Evolutionary conservation across 306 rosid species (phyloP).

Genomic region (Rosa rugosa): DNA sequence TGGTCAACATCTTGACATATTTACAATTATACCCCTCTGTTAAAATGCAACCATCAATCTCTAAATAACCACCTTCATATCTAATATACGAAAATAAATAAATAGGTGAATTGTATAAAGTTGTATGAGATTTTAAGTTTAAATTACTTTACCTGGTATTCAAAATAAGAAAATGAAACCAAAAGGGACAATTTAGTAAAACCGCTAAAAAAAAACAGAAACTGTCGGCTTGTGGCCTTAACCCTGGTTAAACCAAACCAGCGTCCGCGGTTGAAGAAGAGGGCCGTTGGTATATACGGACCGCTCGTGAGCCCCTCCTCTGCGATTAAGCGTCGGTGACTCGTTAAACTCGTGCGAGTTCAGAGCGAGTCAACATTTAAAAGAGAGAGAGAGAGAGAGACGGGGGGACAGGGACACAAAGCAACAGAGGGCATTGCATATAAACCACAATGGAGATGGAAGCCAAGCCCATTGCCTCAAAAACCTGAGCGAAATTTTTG

Average conservation of each 20-base stretch:
- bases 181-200: slow-evolving; percentile 26
- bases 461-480: slow-evolving; percentile 28
- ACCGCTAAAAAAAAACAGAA: background rate
- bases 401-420: too few relatives aligned
- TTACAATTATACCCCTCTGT: background rate
- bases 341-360: slow-evolving; percentile 67
- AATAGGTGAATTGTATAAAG: too few relatives aligned
- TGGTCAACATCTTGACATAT: background rate
- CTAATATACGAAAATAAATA: too few relatives aligned
- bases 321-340: slow-evolving; percentile 88
- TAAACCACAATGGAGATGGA: slow-evolving; percentile 29
- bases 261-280: slow-evolving; percentile 30
- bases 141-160: too few relatives aligned
- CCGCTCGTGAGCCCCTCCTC: slow-evolving; percentile 50
- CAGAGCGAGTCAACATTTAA: slow-evolving; percentile 26
- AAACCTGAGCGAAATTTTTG: slow-evolving; percentile 16
- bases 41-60: too few relatives aligned
- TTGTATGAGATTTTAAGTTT: too few relatives aligned
- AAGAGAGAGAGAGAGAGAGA: slow-evolving; percentile 11
- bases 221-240: slow-evolving; percentile 57
- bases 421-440: slow-evolving; percentile 22
- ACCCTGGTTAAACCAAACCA: slow-evolving; percentile 66
- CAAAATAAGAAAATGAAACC: too few relatives aligned
- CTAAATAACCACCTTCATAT: too few relatives aligned
- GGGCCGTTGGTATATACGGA: slow-evolving; percentile 40